Percentiles rank a stretch among this genome's conserved stretches.
These are phyloP conservation scores for Elsinoe batatas DNA, from an alignment of 2,329 filamentous ascomycete genomes.

Conservation along the genomic window DNA sequence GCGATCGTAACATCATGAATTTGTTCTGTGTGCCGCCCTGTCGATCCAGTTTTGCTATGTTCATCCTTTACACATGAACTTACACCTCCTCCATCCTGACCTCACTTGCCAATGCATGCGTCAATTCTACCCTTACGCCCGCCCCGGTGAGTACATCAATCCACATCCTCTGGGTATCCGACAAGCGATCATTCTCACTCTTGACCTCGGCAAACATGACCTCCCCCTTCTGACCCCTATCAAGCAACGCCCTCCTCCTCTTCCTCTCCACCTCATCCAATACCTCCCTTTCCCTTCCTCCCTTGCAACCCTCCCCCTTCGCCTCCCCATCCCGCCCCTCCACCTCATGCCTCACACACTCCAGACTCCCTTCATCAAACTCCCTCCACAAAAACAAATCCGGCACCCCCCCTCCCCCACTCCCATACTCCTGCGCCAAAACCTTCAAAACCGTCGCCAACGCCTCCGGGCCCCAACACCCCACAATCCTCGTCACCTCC, in stretches of 20 bases:
- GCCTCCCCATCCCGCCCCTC: conserved; percentile 13
- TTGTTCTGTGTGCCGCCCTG: conserved; percentile 5
- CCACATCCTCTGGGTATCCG: conserved; percentile 93
- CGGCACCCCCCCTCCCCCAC: conserved; percentile 77
- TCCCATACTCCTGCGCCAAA: conserved; percentile 87
- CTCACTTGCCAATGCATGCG: conserved; percentile 51
- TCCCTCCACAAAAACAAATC: conserved; percentile 82
- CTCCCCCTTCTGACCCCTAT: conserved; percentile 19
- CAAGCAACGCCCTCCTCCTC: conserved; percentile 2
- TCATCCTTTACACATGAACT: background rate
- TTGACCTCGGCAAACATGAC: conserved; percentile 40
- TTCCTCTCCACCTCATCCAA: conserved; percentile 17
- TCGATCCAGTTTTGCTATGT: background rate
- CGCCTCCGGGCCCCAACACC: conserved; percentile 69
- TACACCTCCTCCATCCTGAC: conserved; percentile 27
- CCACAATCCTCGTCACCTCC: conserved; percentile 69
- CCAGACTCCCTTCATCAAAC: background rate
- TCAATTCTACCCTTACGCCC: conserved; percentile 77
- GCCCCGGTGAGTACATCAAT: conserved; percentile 85
- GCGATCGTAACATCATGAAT: background rate
- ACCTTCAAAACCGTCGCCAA: conserved; percentile 83
- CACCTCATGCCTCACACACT: conserved; percentile 16
- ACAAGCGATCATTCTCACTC: conserved; percentile 73
- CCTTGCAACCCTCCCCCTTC: conserved; percentile 16
- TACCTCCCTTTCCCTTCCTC: conserved; percentile 1